Evolutionary conservation across 441 rosid genomes (phyloP).

Genomic region (Gossypium davidsonii): DNA sequence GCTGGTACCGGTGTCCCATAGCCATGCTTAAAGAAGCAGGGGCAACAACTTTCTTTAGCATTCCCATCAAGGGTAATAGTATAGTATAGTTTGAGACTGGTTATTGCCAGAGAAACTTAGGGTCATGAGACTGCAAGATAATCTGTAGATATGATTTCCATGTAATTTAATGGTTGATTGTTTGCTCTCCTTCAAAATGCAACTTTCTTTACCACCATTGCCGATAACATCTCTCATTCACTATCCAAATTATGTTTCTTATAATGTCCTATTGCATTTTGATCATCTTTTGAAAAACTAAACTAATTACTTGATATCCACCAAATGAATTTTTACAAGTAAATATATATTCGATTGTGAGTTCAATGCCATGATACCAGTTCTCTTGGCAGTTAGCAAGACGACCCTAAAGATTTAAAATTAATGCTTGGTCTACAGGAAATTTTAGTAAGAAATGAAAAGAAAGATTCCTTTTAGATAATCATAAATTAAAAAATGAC

Average conservation of each 20-base stretch:
- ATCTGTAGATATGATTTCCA: background rate
- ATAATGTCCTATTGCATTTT: background rate
- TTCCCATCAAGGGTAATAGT: background rate
- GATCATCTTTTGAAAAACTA: background rate
- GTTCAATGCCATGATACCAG: too few species aligned
- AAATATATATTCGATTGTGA: background rate
- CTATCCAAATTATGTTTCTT: background rate
- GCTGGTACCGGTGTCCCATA: slow-evolving; percentile 16
- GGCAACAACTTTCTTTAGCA: background rate
- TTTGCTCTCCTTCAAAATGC: background rate
- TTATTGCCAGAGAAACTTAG: background rate
- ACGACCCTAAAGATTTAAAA: too few species aligned
- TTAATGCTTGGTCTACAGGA: too few species aligned
- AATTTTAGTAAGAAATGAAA: too few species aligned
- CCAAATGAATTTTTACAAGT: background rate
- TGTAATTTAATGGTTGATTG: background rate
- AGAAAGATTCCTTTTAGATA: too few species aligned
- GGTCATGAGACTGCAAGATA: background rate
- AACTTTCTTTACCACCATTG: background rate
- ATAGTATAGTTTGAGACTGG: background rate
- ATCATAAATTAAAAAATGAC: too few species aligned
- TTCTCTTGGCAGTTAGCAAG: too few species aligned
- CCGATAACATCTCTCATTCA: background rate
- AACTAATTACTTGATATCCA: background rate
- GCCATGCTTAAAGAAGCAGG: background rate